Conservation (phyloP, 352 stramenopile genomes). For the Pythium scleroteichum region DNA sequence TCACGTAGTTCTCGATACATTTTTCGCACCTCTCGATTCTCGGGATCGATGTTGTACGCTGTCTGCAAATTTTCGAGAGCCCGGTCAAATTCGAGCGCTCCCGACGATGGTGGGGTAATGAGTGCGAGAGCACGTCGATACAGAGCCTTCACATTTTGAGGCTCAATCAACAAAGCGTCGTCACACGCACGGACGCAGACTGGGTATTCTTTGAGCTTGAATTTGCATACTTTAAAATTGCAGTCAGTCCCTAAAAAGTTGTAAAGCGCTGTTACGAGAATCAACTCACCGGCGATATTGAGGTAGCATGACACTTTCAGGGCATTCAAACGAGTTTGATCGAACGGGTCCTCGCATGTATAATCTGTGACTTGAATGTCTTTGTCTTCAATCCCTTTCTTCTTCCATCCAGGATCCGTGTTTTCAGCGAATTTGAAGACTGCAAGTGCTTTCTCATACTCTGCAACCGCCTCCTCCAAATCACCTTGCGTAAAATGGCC, state of each 20-base stretch:
- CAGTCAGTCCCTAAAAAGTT: too few relatives aligned
- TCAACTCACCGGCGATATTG: slow-evolving; percentile 69
- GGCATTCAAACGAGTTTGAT: slow-evolving; percentile 47
- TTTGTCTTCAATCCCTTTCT: slow-evolving; percentile 83
- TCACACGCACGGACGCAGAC: slow-evolving; percentile 68
- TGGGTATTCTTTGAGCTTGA: slow-evolving; percentile 71
- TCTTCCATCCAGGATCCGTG: slow-evolving; percentile 81
- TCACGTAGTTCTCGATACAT: slow-evolving; percentile 71
- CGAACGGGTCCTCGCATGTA: slow-evolving; percentile 42
- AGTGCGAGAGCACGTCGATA: slow-evolving; percentile 75
- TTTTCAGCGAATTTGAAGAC: slow-evolving; percentile 85
- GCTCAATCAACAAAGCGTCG: slow-evolving; percentile 64
- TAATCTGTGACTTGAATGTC: slow-evolving; percentile 66
- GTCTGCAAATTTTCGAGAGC: slow-evolving; percentile 72
- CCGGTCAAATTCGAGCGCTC: slow-evolving; percentile 75
- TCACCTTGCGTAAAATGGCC: slow-evolving; percentile 45
- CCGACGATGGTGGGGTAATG: slow-evolving; percentile 73
- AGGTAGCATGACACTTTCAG: slow-evolving; percentile 77
- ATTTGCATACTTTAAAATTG: slow-evolving; percentile 56
- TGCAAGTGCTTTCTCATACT: slow-evolving; percentile 84
- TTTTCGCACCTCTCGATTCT: slow-evolving; percentile 64
- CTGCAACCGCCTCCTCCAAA: slow-evolving; percentile 70
- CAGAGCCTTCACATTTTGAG: slow-evolving; percentile 72
- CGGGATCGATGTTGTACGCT: slow-evolving; percentile 57
- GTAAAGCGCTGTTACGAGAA: too few relatives aligned